phyloP scores from a whole-genome alignment of 23 red algal genomes.

The Gracilaria domingensis region DNA sequence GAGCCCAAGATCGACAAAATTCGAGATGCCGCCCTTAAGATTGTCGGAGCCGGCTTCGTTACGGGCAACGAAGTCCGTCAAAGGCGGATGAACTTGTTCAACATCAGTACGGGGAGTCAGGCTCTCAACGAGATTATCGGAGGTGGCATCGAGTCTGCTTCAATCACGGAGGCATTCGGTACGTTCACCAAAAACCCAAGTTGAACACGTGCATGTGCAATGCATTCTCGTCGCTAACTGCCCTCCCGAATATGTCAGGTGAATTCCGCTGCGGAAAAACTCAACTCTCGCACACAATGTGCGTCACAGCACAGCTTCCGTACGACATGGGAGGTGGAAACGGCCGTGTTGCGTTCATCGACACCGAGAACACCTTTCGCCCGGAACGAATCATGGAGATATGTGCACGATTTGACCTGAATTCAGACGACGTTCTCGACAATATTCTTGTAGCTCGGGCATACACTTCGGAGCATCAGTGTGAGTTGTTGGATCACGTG shows the following conservation, averaged over 20 bases:
- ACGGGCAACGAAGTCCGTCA: slow-evolving; percentile 78
- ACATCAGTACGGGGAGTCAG: slow-evolving; percentile 83
- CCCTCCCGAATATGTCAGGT: not conserved
- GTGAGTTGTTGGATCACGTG: slow-evolving; percentile 89
- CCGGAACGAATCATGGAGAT: slow-evolving; percentile 92
- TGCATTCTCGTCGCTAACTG: not conserved
- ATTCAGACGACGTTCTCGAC: slow-evolving; percentile 94
- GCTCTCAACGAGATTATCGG: slow-evolving; percentile 93
- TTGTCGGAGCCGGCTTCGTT: slow-evolving; percentile 69
- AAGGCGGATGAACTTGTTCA: slow-evolving; percentile 68
- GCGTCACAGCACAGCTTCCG: slow-evolving; percentile 93
- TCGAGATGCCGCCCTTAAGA: slow-evolving; percentile 77
- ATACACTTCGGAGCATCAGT: slow-evolving; percentile 96
- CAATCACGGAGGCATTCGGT: slow-evolving; percentile 95
- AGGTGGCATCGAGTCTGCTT: slow-evolving; percentile 89
- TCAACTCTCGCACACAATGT: slow-evolving; percentile 88
- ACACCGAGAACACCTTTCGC: slow-evolving; percentile 95
- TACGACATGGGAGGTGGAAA: slow-evolving; percentile 53
- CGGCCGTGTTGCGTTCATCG: slow-evolving; percentile 86
- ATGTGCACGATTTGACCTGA: slow-evolving; percentile 76
- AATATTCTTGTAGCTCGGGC: slow-evolving; percentile 95
- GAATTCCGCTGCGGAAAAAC: slow-evolving; percentile 99
- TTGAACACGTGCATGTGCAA: not conserved
- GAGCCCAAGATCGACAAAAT: slow-evolving; percentile 98
- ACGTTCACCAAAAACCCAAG: not conserved